Percentiles rank a stretch among this genome's conserved stretches.
These are phyloP conservation scores for Nelumbo lutea DNA, from an alignment of 164 flowering plant species.

Conservation along the genomic window DNA sequence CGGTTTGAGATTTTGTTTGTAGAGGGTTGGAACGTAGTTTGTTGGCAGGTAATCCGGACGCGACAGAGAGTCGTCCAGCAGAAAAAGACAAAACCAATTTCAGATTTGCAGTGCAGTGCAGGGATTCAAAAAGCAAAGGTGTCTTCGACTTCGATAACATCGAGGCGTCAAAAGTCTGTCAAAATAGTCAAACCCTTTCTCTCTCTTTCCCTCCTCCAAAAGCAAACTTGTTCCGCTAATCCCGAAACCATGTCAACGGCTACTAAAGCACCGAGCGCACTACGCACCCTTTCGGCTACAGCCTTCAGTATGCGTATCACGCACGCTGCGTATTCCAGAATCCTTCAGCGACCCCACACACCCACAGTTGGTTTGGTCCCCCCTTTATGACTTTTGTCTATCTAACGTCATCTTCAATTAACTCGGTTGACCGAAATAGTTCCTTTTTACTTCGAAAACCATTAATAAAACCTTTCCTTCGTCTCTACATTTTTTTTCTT, in stretches of 20 bases:
- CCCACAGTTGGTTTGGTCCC: too few species aligned
- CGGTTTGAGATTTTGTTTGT: too few species aligned
- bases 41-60: too few species aligned
- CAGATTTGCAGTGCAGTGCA: too few species aligned
- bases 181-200: slow-evolving; percentile 1
- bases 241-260: too few species aligned
- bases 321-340: slow-evolving; percentile 1
- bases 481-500: not conserved
- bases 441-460: not conserved
- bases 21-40: too few species aligned
- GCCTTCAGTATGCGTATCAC: not conserved
- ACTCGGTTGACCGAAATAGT: slow-evolving; percentile 7
- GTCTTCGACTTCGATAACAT: not conserved
- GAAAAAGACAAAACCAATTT: too few species aligned
- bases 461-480: not conserved
- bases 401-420: not conserved
- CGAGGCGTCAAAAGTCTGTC: slow-evolving; percentile 8
- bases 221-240: too few species aligned
- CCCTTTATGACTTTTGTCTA: too few species aligned
- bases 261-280: not conserved
- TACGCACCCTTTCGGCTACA: not conserved
- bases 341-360: not conserved
- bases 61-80: too few species aligned
- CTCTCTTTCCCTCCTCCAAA: too few species aligned
- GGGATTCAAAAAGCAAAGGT: not conserved